Percentiles rank a stretch among this genome's conserved stretches.
Evolutionary conservation across 805 yeast species (phyloP).

Genomic region (Ogataea trehaloabstinens): DNA sequence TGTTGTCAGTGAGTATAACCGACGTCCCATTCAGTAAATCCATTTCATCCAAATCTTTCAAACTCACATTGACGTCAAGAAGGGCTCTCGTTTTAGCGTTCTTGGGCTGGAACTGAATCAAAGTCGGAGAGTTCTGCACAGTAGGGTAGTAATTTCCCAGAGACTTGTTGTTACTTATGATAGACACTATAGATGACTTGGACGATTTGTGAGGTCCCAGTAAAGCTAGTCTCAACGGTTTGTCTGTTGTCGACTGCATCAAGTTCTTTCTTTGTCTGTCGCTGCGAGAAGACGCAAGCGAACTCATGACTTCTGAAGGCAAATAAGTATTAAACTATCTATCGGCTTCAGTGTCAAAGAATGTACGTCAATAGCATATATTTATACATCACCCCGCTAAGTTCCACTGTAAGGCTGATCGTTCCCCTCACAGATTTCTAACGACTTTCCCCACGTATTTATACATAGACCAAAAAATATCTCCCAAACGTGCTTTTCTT

Average conservation of each 20-base stretch:
- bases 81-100: conserved; percentile 38
- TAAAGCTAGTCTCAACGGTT: conserved; percentile 31
- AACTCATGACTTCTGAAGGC: neutral
- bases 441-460: neutral
- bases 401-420: too few relatives aligned
- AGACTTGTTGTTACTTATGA: conserved; percentile 27
- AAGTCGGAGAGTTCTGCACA: conserved; percentile 53
- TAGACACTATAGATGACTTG: conserved; percentile 32
- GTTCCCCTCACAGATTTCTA: too few relatives aligned
- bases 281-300: neutral
- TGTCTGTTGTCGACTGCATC: conserved; percentile 28
- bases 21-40: conserved; percentile 19
- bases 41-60: conserved; percentile 34
- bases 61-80: conserved; percentile 46
- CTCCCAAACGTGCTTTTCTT: neutral
- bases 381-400: too few relatives aligned
- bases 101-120: conserved; percentile 53
- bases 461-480: neutral
- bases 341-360: too few relatives aligned
- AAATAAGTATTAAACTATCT: too few relatives aligned
- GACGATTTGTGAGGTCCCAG: conserved; percentile 33
- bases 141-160: conserved; percentile 77
- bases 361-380: too few relatives aligned
- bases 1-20: conserved; percentile 16
- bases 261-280: conserved; percentile 15